Base-by-base conservation (phyloP, 2,329 filamentous ascomycete species). In the Bipolaris sorokiniana region DNA sequence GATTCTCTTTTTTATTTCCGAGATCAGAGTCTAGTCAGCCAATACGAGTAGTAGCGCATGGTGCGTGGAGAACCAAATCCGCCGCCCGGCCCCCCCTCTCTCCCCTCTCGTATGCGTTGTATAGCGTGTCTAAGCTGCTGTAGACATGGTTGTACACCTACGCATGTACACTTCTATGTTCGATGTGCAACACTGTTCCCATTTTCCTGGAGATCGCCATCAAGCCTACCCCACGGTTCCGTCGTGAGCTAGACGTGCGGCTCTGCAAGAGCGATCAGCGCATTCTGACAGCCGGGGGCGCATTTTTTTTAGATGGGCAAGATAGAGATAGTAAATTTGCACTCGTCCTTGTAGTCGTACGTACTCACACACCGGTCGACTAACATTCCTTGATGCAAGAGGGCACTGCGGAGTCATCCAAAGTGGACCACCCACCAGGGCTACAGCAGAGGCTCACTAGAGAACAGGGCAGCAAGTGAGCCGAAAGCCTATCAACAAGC, bases 161-260 rank as follows among this genome's bases (percentile, higher is more conserved):
- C 10, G n/a, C 16, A 34, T 57, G 36, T 49, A 45, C 38, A 49
- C 48, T 33, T 57, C 38, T 49, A 45, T 36, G 45, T 48, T 18
- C 22, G n/a, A 52, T 41, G 50, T 65, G 54, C 59, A 54, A 59
- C 58, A 48, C n/a, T 36, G 34, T 55, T 53, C 38, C 52, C 59
- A 63, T 62, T 52, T 52, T 57, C 33, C 58, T 55, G 51, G 50
- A 48, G 64, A 71, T 71, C 65, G 61, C 61, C 66, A 59, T 47
- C 48, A 48, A 62, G 50, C 63, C 54, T 63, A 63, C 62, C 62
- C 61, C 57, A 54, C 61, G 49, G 49, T 62, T 59, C 58, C 56
- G 48, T 48, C 26, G 26, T 28, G 52, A 67, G 60, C 66, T 63
- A 65, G 50, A 62, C 54, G 56, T 62, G 62, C 63, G 67, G 68